Percentiles rank a stretch among this genome's conserved stretches.
Conservation (phyloP, 1,139 yeast genomes). For the Yamadazyma buinensis region DNA sequence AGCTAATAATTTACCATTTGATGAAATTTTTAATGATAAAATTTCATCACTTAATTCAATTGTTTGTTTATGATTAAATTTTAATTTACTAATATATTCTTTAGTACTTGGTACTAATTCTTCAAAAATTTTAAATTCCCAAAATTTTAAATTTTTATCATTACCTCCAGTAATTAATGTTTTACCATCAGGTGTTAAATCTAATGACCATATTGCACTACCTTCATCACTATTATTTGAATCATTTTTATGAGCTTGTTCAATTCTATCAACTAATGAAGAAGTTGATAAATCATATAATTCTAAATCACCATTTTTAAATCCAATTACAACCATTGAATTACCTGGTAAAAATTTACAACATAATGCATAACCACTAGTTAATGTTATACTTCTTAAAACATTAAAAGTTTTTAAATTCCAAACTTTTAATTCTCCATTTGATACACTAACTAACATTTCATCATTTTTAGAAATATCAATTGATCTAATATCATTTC, state of each 20-base stretch:
- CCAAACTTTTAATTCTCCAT: slow-evolving; percentile 88
- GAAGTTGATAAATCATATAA: slow-evolving; percentile 86
- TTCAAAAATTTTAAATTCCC: slow-evolving; percentile 73
- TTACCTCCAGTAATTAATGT: slow-evolving; percentile 89
- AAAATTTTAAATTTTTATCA: slow-evolving; percentile 83
- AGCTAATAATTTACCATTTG: slow-evolving; percentile 74
- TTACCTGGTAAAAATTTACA: slow-evolving; percentile 90
- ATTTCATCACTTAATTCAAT: slow-evolving; percentile 86
- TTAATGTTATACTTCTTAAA: slow-evolving; percentile 66
- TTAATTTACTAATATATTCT: slow-evolving; percentile 50
- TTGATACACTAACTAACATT: slow-evolving; percentile 83
- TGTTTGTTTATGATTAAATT: slow-evolving; percentile 70
- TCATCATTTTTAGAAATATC: slow-evolving; percentile 84
- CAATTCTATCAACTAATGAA: slow-evolving; percentile 64
- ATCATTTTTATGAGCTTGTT: slow-evolving; percentile 55
- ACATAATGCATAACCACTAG: slow-evolving; percentile 83
- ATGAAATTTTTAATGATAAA: slow-evolving; percentile 75
- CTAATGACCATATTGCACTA: slow-evolving; percentile 90
- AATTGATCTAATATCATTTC: slow-evolving; percentile 82
- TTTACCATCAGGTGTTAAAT: slow-evolving; percentile 81
- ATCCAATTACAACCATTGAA: slow-evolving; percentile 81
- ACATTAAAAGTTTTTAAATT: slow-evolving; percentile 71
- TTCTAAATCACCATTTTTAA: slow-evolving; percentile 81
- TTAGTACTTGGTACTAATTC: slow-evolving; percentile 70
- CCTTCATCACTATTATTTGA: slow-evolving; percentile 31